Percentiles rank a stretch among this genome's conserved stretches.
Evolutionary conservation across 345 rosid species (phyloP).

Genomic region (Ceriops decandra): DNA sequence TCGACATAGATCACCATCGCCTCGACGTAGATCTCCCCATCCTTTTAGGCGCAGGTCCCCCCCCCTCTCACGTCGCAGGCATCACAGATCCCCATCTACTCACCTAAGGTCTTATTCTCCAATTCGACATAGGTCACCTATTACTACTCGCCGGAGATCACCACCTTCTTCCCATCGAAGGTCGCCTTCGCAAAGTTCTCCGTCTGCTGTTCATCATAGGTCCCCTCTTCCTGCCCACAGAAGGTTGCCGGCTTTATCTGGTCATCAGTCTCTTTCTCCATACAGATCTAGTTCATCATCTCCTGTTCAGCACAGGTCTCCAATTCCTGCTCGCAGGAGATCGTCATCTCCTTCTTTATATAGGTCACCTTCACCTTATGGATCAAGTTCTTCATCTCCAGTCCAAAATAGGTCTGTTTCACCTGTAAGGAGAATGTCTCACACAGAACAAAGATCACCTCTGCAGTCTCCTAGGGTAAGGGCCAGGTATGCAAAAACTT

Average conservation of each 20-base stretch:
- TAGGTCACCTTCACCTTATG: slow-evolving; percentile 36
- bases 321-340: slow-evolving; percentile 32
- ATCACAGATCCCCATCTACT: slow-evolving; percentile 42
- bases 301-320: slow-evolving; percentile 26
- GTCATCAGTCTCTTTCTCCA: slow-evolving; percentile 13
- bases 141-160: slow-evolving; percentile 35
- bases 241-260: slow-evolving; percentile 34
- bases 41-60: slow-evolving; percentile 13
- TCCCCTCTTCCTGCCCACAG: slow-evolving; percentile 38
- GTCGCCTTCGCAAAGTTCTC: slow-evolving; percentile 46
- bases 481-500: slow-evolving; percentile 40
- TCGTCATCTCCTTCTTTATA: slow-evolving; percentile 34
- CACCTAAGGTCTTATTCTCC: slow-evolving; percentile 31
- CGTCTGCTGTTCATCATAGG: slow-evolving; percentile 41
- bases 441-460: too few relatives aligned
- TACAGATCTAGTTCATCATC: slow-evolving; percentile 8
- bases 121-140: slow-evolving; percentile 30
- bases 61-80: slow-evolving; percentile 11
- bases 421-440: too few relatives aligned
- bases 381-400: slow-evolving; percentile 43
- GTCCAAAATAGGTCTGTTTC: slow-evolving; percentile 27
- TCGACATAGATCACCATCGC: slow-evolving; percentile 12
- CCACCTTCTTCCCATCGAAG: slow-evolving; percentile 36
- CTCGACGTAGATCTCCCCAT: slow-evolving; percentile 12
- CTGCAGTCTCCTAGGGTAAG: slow-evolving; percentile 40